These are phyloP conservation scores for Pestalotiopsis sp. DNA, from an alignment of 2,329 filamentous ascomycete genomes.

Conservation along the genomic window DNA sequence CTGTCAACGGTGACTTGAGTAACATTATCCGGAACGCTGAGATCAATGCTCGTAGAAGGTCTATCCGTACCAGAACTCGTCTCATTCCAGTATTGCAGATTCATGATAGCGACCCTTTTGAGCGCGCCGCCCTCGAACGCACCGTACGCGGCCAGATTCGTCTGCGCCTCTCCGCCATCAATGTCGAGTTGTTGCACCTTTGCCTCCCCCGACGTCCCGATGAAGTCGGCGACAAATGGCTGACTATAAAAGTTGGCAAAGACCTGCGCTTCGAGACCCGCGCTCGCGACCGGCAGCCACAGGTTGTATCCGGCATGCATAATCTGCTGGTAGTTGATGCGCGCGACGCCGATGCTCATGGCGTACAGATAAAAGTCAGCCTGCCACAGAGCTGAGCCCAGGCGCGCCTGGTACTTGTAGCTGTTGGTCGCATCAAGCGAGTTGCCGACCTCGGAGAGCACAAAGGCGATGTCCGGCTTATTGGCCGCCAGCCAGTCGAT, in stretches of 20 bases:
- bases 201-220: conserved; percentile 33
- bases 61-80: conserved; percentile 28
- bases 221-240: conserved; percentile 39
- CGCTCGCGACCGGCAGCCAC: conserved; percentile 34
- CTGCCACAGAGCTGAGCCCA: conserved; percentile 40
- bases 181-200: conserved; percentile 26
- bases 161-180: conserved; percentile 18
- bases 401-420: conserved; percentile 36
- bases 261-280: conserved; percentile 32
- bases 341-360: conserved; percentile 35
- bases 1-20: conserved; percentile 29
- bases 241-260: conserved; percentile 40
- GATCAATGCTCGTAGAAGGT: conserved; percentile 23
- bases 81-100: conserved; percentile 40
- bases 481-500: conserved; percentile 36
- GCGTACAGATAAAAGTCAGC: conserved; percentile 40
- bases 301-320: conserved; percentile 35
- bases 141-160: conserved; percentile 31
- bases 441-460: conserved; percentile 40
- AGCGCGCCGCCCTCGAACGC: conserved; percentile 32
- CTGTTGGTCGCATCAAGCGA: conserved; percentile 33
- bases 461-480: conserved; percentile 33
- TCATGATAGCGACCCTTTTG: conserved; percentile 34
- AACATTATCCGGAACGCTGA: conserved; percentile 25
- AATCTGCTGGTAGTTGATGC: conserved; percentile 42